These are phyloP conservation scores for Pythium phragmitis DNA, from an alignment of 352 stramenopile species.

Conservation along the genomic window DNA sequence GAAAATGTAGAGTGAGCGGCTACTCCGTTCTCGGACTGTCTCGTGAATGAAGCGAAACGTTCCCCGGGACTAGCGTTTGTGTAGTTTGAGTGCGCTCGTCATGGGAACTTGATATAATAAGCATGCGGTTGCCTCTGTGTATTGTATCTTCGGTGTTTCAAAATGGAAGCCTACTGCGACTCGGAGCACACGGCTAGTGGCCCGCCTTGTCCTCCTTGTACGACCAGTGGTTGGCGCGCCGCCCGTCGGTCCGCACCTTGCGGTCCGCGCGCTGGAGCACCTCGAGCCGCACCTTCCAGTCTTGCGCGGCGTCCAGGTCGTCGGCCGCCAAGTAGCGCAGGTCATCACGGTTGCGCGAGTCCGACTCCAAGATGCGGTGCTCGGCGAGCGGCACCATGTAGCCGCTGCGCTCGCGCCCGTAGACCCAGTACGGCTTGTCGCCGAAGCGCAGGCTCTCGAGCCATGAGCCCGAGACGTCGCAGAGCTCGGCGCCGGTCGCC, in stretches of 20 bases:
- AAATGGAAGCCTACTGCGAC: conserved; percentile 2
- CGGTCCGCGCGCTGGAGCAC: conserved; percentile 78
- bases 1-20: conserved; percentile 22
- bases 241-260: conserved; percentile 70
- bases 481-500: conserved; percentile 57
- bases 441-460: conserved; percentile 72
- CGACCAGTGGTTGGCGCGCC: conserved; percentile 77
- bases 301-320: conserved; percentile 77
- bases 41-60: conserved; percentile 1
- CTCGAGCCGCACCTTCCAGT: conserved; percentile 84
- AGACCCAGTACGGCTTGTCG: conserved; percentile 72
- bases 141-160: not conserved
- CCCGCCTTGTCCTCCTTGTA: conserved; percentile 36
- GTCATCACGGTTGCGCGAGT: conserved; percentile 75
- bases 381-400: conserved; percentile 57
- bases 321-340: conserved; percentile 59
- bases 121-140: not conserved
- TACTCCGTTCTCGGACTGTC: not conserved
- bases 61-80: not conserved
- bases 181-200: not conserved
- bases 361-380: conserved; percentile 62
- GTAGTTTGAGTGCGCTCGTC: not conserved
- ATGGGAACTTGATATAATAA: conserved; percentile 3
- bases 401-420: conserved; percentile 57
- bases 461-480: conserved; percentile 75